Evolutionary conservation across 306 rosid species (phyloP), one percentile per base, ranked within the genome.

Genomic region (Dryas octopetala): DNA sequence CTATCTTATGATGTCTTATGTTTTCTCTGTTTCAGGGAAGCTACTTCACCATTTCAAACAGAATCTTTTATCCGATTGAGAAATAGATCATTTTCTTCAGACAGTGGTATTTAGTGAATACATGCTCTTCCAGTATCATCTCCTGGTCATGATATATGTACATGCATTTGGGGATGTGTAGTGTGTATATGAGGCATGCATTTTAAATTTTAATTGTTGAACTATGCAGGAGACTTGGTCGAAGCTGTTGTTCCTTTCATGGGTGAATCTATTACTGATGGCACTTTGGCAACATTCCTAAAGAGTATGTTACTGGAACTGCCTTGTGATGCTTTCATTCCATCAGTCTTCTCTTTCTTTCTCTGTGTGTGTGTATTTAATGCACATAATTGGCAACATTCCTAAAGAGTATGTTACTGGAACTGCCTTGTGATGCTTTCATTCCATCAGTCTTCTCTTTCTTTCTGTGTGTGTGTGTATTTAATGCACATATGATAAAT

Each of bases 201-300:
- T 19, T 16, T 46, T 16, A 13, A 54, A 52, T 49, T 28, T 46
- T 70, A 16, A 13, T 6, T n/a, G 67, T 64, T 70, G 40, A 62
- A 47, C 49, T 8, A 32, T 83, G 81, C 75, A 86, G 90, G 85
- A 74, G 89, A 82, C 71, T 49, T 82, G 71, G 81, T 82, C 80
- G 90, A 89, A 62, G 91, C 90, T 57, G 89, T 84, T 61, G 90
- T 89, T 26, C 93, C 89, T 78, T 86, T 80, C 84, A 84, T 86
- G 90, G 93, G 89, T 66, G 91, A 89, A 86, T 89, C 88, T 68
- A 87, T 87, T 67, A 81, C 87, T 4, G 85, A 89, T 77, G 89
- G 91, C 52, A 87, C 89, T 77, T 79, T 85, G 57, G 88, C 91
- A 55, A 87, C 70, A 47, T 79, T 86, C 81, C 80, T 89, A 28